phyloP scores from a whole-genome alignment of 2,329 filamentous ascomycete genomes.

The Chaetomium olivaceum region DNA sequence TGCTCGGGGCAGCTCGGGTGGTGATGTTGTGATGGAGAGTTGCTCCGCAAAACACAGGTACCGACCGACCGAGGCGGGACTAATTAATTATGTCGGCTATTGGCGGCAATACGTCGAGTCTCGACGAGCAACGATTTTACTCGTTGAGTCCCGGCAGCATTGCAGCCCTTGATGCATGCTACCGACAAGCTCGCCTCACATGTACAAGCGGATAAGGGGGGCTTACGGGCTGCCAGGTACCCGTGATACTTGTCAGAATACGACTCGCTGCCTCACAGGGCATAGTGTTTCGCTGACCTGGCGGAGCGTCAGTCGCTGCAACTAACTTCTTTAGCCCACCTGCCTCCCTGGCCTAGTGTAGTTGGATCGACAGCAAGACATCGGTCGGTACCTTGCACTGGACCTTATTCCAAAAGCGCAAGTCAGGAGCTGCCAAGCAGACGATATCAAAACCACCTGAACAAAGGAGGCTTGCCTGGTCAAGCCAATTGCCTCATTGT shows the following conservation, averaged over 20 bases:
- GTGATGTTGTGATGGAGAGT: background rate
- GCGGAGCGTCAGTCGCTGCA: background rate
- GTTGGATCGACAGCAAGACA: background rate
- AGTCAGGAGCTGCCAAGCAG: background rate
- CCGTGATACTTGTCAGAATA: background rate
- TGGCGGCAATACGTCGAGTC: conserved; percentile 8
- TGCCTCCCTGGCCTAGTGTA: background rate
- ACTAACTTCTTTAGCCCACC: background rate
- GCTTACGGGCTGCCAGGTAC: background rate
- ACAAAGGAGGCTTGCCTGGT: background rate
- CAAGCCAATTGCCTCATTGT: background rate
- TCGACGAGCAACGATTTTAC: background rate
- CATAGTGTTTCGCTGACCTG: background rate
- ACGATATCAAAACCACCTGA: background rate
- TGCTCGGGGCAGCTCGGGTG: background rate
- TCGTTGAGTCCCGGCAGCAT: background rate
- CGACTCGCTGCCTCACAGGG: background rate
- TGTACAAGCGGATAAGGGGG: background rate
- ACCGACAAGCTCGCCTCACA: background rate
- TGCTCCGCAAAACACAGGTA: background rate
- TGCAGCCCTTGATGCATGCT: background rate
- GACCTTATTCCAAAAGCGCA: background rate
- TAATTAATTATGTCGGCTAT: conserved; percentile 1
- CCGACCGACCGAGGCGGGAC: background rate
- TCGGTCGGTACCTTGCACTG: conserved; percentile 1